phyloP scores from a whole-genome alignment of 257 asterid species.

The Primulina tabacum region DNA sequence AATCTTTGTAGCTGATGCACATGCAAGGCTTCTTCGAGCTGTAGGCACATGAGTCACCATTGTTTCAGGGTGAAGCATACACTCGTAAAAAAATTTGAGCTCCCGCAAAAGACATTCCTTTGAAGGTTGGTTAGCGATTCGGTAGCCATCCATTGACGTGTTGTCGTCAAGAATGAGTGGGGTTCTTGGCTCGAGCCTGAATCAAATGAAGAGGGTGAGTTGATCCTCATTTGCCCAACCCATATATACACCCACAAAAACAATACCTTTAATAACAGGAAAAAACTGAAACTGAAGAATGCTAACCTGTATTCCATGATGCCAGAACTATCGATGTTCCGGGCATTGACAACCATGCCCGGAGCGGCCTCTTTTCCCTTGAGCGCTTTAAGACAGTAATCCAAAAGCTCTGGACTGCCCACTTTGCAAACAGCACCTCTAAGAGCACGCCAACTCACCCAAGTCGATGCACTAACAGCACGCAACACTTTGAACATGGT shows the following conservation, averaged over 20 bases:
- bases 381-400: constrained; percentile 83
- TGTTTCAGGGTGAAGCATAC: constrained; percentile 68
- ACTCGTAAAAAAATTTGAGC: constrained; percentile 60
- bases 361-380: constrained; percentile 76
- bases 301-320: constrained; percentile 82
- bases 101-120: constrained; percentile 66
- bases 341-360: constrained; percentile 67
- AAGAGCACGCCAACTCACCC: constrained; percentile 97
- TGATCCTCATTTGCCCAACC: neutral
- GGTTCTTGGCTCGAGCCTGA: constrained; percentile 77
- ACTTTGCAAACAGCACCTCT: constrained; percentile 87
- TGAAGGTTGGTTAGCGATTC: constrained; percentile 42
- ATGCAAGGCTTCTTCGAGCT: constrained; percentile 40
- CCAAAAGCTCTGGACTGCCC: constrained; percentile 84
- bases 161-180: constrained; percentile 31
- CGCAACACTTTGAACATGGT: constrained; percentile 85
- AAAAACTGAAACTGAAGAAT: neutral
- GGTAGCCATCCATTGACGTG: constrained; percentile 20
- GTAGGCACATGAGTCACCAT: constrained; percentile 44
- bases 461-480: constrained; percentile 80
- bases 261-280: neutral
- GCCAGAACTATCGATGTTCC: constrained; percentile 63
- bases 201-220: constrained; percentile 14
- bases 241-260: neutral
- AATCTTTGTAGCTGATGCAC: constrained; percentile 51